Base-by-base conservation (phyloP, 108 stramenopile genomes). In the Chaetoceros tenuissimus region DNA sequence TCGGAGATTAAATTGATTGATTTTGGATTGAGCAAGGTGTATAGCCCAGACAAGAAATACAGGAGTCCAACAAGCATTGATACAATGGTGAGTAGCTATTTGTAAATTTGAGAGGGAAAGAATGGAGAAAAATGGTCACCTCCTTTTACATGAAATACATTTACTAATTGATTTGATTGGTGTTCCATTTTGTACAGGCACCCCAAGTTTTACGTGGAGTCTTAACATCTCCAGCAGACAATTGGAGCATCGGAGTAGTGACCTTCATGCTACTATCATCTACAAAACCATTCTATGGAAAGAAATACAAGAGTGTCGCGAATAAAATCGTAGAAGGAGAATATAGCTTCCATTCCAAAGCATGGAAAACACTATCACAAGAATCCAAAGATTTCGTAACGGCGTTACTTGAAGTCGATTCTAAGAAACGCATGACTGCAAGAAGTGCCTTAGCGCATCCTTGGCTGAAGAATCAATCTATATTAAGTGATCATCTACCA, bases 21-120 rank as follows among this genome's bases (percentile, higher is more conserved):
- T 60, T 87, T 89, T 72, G 92, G 88, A 45, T 65, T 89, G 60
- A 49, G 63, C 29, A 90, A 85, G 31, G 84, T 78, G 53, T 82
- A 78, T 62, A 17, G 28, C 22, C 23, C 46, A 19, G 51, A 63
- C 34, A 43, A 58, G 48, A 45, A 59, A 13, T 24, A 63, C 55
- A 75, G 84, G 70, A n/a, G n/a, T n/a, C n/a, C n/a, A n/a, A n/a
- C n/a, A n/a, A n/a, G n/a, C n/a, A n/a, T n/a, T n/a, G n/a, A n/a
- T n/a, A n/a, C n/a, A n/a, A n/a, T n/a, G n/a, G n/a, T n/a, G n/a
- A n/a, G n/a, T n/a, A n/a, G n/a, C n/a, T n/a, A n/a, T n/a, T n/a
- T n/a, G n/a, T n/a, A n/a, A n/a, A n/a, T n/a, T n/a, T n/a, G n/a
- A n/a, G n/a, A n/a, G n/a, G n/a, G n/a, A n/a, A n/a, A n/a, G n/a